phyloP scores from a whole-genome alignment of 352 stramenopile genomes.

The Globisporangium rhizosaccharum region DNA sequence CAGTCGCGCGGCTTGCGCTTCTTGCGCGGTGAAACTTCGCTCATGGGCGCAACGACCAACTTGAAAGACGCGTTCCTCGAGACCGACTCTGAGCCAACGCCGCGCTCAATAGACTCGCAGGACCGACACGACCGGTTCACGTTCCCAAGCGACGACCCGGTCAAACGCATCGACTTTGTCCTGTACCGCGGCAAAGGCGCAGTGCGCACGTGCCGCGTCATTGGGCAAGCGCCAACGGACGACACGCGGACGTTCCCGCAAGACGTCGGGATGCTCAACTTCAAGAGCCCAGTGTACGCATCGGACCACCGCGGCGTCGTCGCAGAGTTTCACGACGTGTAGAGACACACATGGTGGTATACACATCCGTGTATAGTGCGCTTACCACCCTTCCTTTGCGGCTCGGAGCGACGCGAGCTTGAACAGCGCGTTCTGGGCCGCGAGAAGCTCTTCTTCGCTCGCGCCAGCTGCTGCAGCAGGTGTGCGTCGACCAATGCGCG shows the following conservation, averaged over 20 bases:
- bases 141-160: conserved; percentile 79
- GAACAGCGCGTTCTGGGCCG: conserved; percentile 73
- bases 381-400: conserved; percentile 56
- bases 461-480: conserved; percentile 22
- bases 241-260: conserved; percentile 51
- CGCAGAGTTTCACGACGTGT: conserved; percentile 35
- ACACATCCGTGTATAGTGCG: too few species aligned
- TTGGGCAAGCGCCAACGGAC: conserved; percentile 65
- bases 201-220: conserved; percentile 64
- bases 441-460: conserved; percentile 54
- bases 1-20: conserved; percentile 77
- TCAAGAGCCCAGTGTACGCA: conserved; percentile 72
- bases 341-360: neutral
- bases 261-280: conserved; percentile 75
- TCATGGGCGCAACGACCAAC: conserved; percentile 53
- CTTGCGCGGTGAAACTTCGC: conserved; percentile 49
- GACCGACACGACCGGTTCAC: conserved; percentile 67
- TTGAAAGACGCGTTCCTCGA: conserved; percentile 77
- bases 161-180: conserved; percentile 87
- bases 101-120: conserved; percentile 34
- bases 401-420: conserved; percentile 56
- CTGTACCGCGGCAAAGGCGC: conserved; percentile 59
- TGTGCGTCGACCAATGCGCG: conserved; percentile 26
- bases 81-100: conserved; percentile 48
- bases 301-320: conserved; percentile 85